Base-by-base conservation (phyloP, 1,139 yeast genomes). In the Kodamaea sp. region DNA sequence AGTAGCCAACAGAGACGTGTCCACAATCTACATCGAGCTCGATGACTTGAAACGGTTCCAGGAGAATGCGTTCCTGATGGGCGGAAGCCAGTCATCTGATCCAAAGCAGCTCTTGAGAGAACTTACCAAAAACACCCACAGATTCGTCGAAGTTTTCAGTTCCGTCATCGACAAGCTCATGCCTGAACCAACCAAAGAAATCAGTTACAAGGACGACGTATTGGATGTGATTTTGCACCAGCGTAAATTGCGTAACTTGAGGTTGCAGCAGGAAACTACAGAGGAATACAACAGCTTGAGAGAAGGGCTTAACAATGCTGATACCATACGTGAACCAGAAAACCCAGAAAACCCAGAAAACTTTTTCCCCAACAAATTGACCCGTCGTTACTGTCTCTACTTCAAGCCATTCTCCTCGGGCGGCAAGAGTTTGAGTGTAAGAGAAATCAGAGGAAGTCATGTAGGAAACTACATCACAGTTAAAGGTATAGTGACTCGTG, bases 401-500 rank as follows among this genome's bases (percentile, higher is more conserved):
- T 87, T 94, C 68, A 83, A 80, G 61, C 98, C 98, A 1, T 66
- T 83, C 36, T 66, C 81, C 5, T 62, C 71, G 19, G 48, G 59
- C 15, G 63, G 69, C 25, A 80, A 80, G 53, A 78, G 94, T 2
- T 65, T 88, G 44, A 85, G 96, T 3, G 97, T 92, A 4, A 78
- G 98, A 57, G 92, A 89, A 50, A 83, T 92, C 42, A 84, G 82
- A 55, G 97, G 97, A 36, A 67, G 73, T 30, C 81, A 78, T 44
- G 74, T 94, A 34, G 99, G 99, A 27, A 81, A 84, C 48, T 74
- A 86, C 46, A 84, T 94, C 50, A 90, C 97, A 0, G 84, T 90
- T 4, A 72, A 96, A 47, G 99, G 98, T 34, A 92, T 94, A 47
- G 89, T 92, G 31, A 92, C 97, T 11, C 75, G 98, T 48, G 97